phyloP scores from a whole-genome alignment of 805 yeast species.

The Clavispora santaluciae region DNA sequence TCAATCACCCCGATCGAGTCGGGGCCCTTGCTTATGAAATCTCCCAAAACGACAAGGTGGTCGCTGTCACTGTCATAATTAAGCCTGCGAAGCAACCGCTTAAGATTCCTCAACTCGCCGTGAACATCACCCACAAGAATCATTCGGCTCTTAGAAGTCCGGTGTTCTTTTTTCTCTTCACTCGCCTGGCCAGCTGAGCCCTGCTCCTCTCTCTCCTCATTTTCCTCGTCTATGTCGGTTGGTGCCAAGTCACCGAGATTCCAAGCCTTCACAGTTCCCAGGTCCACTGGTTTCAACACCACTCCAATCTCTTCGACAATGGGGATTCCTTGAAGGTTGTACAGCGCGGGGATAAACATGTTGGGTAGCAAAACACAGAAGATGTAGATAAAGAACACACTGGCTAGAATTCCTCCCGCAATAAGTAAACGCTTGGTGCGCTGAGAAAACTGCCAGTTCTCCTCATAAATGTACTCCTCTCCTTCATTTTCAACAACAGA shows the following conservation, averaged over 20 bases:
- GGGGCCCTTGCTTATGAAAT: conserved; percentile 80
- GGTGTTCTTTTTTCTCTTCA: neutral
- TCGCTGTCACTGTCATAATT: conserved; percentile 46
- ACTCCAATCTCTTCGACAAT: conserved; percentile 22
- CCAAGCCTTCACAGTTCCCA: conserved; percentile 5
- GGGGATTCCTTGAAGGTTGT: conserved; percentile 20
- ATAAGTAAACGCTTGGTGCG: conserved; percentile 5
- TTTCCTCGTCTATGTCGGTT: conserved; percentile 2
- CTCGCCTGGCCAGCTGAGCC: neutral
- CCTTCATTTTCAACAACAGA: conserved; percentile 6
- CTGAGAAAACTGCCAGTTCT: conserved; percentile 5
- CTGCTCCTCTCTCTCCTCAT: conserved; percentile 1
- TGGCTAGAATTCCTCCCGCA: conserved; percentile 4
- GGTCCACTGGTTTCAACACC: conserved; percentile 22
- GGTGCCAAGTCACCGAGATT: conserved; percentile 2
- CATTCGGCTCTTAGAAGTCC: conserved; percentile 39
- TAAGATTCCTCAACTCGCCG: conserved; percentile 61
- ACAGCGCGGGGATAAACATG: conserved; percentile 30
- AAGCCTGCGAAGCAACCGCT: conserved; percentile 46
- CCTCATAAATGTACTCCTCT: conserved; percentile 4
- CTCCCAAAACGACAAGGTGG: conserved; percentile 71
- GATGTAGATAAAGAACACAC: conserved; percentile 20
- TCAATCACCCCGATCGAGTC: conserved; percentile 67
- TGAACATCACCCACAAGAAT: conserved; percentile 85
- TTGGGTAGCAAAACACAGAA: conserved; percentile 32